A percentile compares a stretch with the other conserved stretches of the same genome.
These are phyloP conservation scores for Plectosphaerella sp. DNA, from an alignment of 2,329 filamentous ascomycete species.

Conservation along the genomic window DNA sequence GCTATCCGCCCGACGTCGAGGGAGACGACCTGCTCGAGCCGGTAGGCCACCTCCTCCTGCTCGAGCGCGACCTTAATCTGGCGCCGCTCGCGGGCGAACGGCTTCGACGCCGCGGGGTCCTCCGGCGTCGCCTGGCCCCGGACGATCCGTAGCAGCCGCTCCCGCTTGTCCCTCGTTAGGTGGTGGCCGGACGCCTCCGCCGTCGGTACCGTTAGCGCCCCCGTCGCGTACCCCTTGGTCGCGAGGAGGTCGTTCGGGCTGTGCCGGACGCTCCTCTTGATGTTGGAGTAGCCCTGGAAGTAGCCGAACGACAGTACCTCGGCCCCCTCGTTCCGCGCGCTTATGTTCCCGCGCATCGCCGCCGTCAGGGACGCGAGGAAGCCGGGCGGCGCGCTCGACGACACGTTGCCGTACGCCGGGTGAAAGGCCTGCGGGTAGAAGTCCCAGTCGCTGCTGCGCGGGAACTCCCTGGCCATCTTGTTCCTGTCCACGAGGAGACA, in stretches of 20 bases:
- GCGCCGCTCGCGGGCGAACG: slow-evolving; percentile 2
- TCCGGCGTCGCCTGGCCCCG: slow-evolving; percentile 2
- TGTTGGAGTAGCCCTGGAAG: slow-evolving; percentile 9
- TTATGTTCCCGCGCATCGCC: slow-evolving; percentile 1
- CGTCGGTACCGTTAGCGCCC: slow-evolving; percentile 2
- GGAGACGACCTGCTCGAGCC: slow-evolving; percentile 7
- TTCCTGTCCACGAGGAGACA: slow-evolving; percentile 3
- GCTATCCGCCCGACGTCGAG: slow-evolving; percentile 1
- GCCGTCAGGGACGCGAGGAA: neutral
- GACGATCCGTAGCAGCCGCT: slow-evolving; percentile 2
- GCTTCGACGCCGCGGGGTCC: slow-evolving; percentile 1
- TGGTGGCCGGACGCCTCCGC: neutral
- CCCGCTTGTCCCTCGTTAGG: neutral
- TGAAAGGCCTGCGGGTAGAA: slow-evolving; percentile 6
- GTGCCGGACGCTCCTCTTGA: slow-evolving; percentile 8
- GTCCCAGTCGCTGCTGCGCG: neutral
- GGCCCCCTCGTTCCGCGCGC: slow-evolving; percentile 3
- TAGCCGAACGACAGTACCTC: slow-evolving; percentile 8
- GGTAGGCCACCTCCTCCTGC: slow-evolving; percentile 1
- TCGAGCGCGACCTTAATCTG: neutral
- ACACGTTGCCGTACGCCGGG: slow-evolving; percentile 2
- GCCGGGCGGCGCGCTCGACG: neutral
- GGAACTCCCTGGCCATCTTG: slow-evolving; percentile 1
- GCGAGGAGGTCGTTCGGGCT: slow-evolving; percentile 2
- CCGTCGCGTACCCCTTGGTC: slow-evolving; percentile 4